Percentiles rank a stretch among this genome's conserved stretches.
These are phyloP conservation scores for Ophiognomonia clavigignenti-juglandacearum DNA, from an alignment of 2,329 filamentous ascomycete genomes.

Conservation along the genomic window DNA sequence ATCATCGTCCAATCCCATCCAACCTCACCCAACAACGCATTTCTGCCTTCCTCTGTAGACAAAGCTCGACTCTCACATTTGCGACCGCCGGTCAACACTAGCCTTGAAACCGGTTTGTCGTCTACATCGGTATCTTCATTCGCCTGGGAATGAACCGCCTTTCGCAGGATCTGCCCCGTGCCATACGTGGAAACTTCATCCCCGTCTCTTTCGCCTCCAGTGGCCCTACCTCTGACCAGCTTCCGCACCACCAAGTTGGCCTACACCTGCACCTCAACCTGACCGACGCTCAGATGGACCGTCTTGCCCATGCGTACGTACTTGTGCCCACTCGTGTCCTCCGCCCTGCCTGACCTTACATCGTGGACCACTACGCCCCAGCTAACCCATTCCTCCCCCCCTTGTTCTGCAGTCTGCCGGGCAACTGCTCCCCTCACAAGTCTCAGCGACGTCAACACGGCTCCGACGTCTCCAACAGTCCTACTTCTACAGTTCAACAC, in stretches of 20 bases:
- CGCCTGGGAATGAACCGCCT: conserved; percentile 9
- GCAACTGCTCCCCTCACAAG: conserved; percentile 9
- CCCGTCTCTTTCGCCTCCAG: conserved; percentile 25
- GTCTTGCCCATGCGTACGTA: conserved; percentile 40
- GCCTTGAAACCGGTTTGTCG: background rate
- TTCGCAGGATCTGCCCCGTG: conserved; percentile 17
- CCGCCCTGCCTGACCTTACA: no score
- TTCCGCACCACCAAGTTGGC: conserved; percentile 30
- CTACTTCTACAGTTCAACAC: conserved; percentile 1
- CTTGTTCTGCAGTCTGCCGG: conserved; percentile 9
- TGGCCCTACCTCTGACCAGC: conserved; percentile 31
- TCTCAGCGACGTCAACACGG: background rate
- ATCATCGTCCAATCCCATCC: no score
- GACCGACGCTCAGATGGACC: conserved; percentile 45
- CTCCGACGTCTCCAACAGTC: conserved; percentile 3
- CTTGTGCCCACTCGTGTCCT: background rate
- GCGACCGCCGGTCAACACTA: no score
- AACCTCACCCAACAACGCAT: no score
- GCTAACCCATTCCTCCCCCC: no score
- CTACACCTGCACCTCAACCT: conserved; percentile 44
- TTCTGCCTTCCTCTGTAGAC: no score
- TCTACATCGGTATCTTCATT: background rate
- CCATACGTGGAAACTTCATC: conserved; percentile 34
- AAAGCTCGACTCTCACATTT: no score
- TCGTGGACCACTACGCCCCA: no score